Conservation (phyloP, 371 early-diverging fungal genomes). For the Dinochytrium kinnereticum region DNA sequence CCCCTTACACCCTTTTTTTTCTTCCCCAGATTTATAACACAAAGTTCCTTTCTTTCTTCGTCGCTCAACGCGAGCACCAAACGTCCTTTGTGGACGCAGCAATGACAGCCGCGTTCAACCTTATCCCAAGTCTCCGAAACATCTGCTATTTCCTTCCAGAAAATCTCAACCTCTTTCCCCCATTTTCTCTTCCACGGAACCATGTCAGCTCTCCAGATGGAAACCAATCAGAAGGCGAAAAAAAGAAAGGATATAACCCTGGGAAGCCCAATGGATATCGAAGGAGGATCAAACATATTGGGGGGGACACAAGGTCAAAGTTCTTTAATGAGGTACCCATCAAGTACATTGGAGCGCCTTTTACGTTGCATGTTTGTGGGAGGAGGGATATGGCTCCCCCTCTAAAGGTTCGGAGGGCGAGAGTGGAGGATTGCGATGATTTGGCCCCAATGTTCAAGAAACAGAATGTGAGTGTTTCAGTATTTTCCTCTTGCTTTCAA, state of each 20-base stretch:
- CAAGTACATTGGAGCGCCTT: slow-evolving; percentile 32
- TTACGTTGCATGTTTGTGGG: slow-evolving; percentile 42
- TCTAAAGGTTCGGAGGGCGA: slow-evolving; percentile 46
- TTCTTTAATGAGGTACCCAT: slow-evolving; percentile 46
- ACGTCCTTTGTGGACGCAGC: slow-evolving; percentile 40
- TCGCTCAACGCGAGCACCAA: slow-evolving; percentile 34
- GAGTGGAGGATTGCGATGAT: slow-evolving; percentile 62
- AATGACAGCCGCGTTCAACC: slow-evolving; percentile 33
- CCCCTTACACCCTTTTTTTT: not conserved
- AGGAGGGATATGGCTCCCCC: slow-evolving; percentile 44
- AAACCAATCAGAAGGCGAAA: too few relatives aligned
- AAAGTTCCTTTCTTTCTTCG: slow-evolving; percentile 49
- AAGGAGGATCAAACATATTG: slow-evolving; percentile 17
- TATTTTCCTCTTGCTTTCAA: too few relatives aligned
- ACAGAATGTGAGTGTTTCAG: slow-evolving; percentile 43
- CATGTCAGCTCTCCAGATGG: slow-evolving; percentile 13
- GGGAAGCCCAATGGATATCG: not conserved
- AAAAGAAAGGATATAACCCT: slow-evolving; percentile 1
- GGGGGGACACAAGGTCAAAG: slow-evolving; percentile 15
- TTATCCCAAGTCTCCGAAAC: slow-evolving; percentile 39
- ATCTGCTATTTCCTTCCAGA: slow-evolving; percentile 53
- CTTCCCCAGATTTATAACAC: slow-evolving; percentile 43
- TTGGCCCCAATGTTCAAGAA: slow-evolving; percentile 54
- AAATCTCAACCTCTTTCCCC: slow-evolving; percentile 43
- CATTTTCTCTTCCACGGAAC: slow-evolving; percentile 41